Percentiles rank a stretch among this genome's conserved stretches.
Evolutionary conservation across 176 grass and related monocot genomes (phyloP).

Genomic region (Musa acuminata): DNA sequence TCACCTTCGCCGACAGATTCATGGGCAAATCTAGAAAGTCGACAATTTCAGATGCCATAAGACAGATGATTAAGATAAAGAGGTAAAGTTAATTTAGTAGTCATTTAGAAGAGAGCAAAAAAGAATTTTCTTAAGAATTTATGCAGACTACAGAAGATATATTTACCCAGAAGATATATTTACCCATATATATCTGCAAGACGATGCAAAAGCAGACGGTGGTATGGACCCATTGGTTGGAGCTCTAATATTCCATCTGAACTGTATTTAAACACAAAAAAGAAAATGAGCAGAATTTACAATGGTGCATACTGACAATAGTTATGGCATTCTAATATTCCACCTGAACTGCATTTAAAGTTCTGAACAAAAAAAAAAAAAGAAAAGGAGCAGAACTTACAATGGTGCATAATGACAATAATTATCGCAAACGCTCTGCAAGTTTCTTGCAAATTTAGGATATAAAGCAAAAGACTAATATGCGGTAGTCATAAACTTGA

Average conservation of each 20-base stretch:
- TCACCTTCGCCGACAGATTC: slow-evolving; percentile 88
- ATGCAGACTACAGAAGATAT: neutral
- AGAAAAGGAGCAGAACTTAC: too few relatives aligned
- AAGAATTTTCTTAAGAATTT: neutral
- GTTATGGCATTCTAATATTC: neutral
- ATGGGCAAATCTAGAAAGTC: slow-evolving; percentile 55
- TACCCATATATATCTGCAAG: slow-evolving; percentile 95
- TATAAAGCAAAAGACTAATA: too few relatives aligned
- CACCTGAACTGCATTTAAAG: too few relatives aligned
- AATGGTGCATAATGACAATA: too few relatives aligned
- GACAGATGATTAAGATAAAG: neutral
- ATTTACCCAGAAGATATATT: too few relatives aligned
- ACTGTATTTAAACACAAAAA: slow-evolving; percentile 10
- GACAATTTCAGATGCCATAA: neutral
- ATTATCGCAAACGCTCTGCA: too few relatives aligned
- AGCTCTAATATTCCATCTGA: slow-evolving; percentile 52
- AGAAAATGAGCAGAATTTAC: neutral
- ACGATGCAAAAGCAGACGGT: slow-evolving; percentile 78
- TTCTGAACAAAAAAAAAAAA: too few relatives aligned
- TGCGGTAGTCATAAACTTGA: too few relatives aligned
- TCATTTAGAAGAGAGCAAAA: neutral
- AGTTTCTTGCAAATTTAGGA: too few relatives aligned
- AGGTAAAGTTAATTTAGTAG: neutral
- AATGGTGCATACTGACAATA: neutral
- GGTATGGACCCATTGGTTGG: slow-evolving; percentile 65